Evolutionary conservation across 331 rosid species (phyloP).

Genomic region (Pyracantha coccinea): DNA sequence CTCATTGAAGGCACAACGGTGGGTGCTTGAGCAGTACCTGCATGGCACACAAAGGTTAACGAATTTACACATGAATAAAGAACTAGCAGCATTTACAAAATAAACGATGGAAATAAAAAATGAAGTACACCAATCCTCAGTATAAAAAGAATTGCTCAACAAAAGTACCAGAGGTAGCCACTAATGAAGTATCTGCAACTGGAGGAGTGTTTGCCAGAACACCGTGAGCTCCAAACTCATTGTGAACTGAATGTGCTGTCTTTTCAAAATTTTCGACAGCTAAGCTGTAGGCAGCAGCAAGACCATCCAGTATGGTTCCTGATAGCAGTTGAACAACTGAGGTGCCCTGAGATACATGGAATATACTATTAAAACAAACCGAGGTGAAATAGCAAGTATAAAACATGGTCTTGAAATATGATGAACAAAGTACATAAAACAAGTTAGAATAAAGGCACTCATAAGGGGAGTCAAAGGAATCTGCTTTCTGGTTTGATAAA

Average conservation of each 20-base stretch:
- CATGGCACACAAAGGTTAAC: slow-evolving; percentile 30
- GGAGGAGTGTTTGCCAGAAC: slow-evolving; percentile 38
- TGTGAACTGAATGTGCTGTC: slow-evolving; percentile 46
- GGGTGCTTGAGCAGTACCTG: slow-evolving; percentile 33
- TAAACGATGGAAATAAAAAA: neutral
- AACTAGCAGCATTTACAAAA: neutral
- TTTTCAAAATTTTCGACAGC: slow-evolving; percentile 74
- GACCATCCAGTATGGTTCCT: slow-evolving; percentile 58
- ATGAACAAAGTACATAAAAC: neutral
- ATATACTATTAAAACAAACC: neutral
- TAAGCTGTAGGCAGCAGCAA: slow-evolving; percentile 36
- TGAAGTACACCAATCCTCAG: too few relatives aligned
- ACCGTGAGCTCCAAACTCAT: slow-evolving; percentile 49
- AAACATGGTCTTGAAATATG: neutral
- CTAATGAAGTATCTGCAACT: slow-evolving; percentile 32
- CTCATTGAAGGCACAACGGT: slow-evolving; percentile 11
- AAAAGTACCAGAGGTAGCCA: slow-evolving; percentile 45
- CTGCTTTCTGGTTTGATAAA: neutral
- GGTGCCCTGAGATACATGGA: slow-evolving; percentile 39
- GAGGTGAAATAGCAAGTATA: neutral
- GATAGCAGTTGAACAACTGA: slow-evolving; percentile 49
- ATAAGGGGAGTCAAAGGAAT: neutral
- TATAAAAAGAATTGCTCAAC: neutral
- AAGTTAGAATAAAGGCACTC: neutral
- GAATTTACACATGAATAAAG: neutral